Conservation (phyloP, 1,139 yeast genomes). For the Geotrichum cucujoidarum region DNA sequence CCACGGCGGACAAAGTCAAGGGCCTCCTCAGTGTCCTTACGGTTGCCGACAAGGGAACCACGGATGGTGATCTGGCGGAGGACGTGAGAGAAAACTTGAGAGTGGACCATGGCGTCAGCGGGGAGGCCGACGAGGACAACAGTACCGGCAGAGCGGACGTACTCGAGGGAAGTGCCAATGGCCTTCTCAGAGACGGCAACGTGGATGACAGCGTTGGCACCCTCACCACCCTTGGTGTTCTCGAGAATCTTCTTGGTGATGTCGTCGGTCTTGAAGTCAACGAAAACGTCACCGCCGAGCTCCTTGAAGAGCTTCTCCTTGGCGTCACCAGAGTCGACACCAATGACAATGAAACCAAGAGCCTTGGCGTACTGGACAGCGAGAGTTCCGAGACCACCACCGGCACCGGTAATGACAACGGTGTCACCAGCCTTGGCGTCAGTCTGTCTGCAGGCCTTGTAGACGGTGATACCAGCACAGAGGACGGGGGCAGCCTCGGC, state of each 20-base stretch:
- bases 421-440: conserved; percentile 59
- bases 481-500: conserved; percentile 64
- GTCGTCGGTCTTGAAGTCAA: conserved; percentile 47
- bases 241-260: conserved; percentile 44
- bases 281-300: conserved; percentile 61
- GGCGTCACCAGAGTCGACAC: conserved; percentile 64
- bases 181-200: conserved; percentile 68
- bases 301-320: conserved; percentile 50
- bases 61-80: conserved; percentile 52
- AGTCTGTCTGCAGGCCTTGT: conserved; percentile 67
- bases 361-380: conserved; percentile 72
- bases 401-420: conserved; percentile 73
- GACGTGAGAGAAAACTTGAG: conserved; percentile 52
- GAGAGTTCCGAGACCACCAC: conserved; percentile 71
- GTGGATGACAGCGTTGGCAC: conserved; percentile 66
- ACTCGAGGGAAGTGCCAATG: conserved; percentile 55
- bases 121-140: conserved; percentile 72
- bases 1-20: conserved; percentile 62
- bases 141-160: conserved; percentile 62
- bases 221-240: conserved; percentile 45
- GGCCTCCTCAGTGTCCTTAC: conserved; percentile 68
- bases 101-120: conserved; percentile 51
- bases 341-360: conserved; percentile 65
- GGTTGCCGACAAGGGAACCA: conserved; percentile 69
- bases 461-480: conserved; percentile 76